phyloP scores from a whole-genome alignment of 2,329 filamentous ascomycete species.

The Penicillium capsulatum region DNA sequence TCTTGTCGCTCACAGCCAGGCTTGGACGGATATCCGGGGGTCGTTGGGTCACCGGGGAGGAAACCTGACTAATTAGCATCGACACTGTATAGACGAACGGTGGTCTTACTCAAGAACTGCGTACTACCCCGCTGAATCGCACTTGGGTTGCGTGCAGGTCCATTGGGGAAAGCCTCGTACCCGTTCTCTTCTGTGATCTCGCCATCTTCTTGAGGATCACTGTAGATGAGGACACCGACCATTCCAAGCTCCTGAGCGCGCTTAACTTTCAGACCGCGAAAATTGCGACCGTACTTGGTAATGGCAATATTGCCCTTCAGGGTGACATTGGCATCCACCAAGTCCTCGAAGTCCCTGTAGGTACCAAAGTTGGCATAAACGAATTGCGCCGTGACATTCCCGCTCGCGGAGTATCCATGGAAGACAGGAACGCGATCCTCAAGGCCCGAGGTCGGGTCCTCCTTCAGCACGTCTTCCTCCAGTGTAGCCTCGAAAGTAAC shows the following conservation, averaged over 20 bases:
- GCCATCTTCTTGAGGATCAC: constrained; percentile 85
- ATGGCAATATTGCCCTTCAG: constrained; percentile 83
- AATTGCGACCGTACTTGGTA: constrained; percentile 78
- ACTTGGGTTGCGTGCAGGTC: constrained; percentile 80
- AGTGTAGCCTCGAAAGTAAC: constrained; percentile 75
- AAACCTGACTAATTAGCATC: constrained; percentile 43
- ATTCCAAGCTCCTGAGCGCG: constrained; percentile 86
- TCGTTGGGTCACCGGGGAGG: constrained; percentile 73
- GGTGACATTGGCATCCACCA: constrained; percentile 68
- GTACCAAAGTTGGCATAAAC: constrained; percentile 92
- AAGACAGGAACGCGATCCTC: constrained; percentile 77
- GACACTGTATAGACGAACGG: neutral
- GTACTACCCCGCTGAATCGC: constrained; percentile 86
- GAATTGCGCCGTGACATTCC: constrained; percentile 82
- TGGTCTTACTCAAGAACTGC: constrained; percentile 67
- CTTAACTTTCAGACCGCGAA: constrained; percentile 89
- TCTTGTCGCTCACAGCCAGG: constrained; percentile 76
- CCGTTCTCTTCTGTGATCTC: constrained; percentile 77
- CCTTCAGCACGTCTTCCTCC: constrained; percentile 76
- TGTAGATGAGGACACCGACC: constrained; percentile 79
- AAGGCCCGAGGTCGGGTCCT: constrained; percentile 74
- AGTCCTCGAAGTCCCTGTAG: constrained; percentile 77
- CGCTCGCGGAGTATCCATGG: constrained; percentile 88
- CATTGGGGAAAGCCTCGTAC: constrained; percentile 72
- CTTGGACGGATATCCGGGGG: constrained; percentile 88